These are phyloP conservation scores for Trypanosoma theileri DNA, from an alignment of 208 protist genomes.

Conservation along the genomic window DNA sequence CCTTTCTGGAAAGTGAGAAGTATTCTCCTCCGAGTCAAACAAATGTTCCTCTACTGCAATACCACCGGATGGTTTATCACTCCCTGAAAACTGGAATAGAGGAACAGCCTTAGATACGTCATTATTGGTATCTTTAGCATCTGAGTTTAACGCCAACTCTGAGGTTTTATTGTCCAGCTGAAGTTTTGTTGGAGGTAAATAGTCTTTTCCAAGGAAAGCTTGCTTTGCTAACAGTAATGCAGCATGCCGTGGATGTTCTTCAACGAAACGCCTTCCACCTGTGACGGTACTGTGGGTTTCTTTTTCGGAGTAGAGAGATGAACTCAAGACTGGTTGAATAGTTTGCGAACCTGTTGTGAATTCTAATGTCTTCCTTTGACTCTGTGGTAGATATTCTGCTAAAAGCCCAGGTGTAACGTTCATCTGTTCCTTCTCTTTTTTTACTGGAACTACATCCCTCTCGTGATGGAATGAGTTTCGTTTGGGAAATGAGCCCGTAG, in stretches of 20 bases:
- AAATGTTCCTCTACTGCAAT: too few species aligned
- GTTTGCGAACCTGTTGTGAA: too few species aligned
- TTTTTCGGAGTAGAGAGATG: background rate
- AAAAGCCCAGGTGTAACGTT: background rate
- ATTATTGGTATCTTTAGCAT: too few species aligned
- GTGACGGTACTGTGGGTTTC: background rate
- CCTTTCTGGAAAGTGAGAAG: too few species aligned
- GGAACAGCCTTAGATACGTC: too few species aligned
- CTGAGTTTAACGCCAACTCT: too few species aligned
- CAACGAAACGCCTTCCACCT: background rate
- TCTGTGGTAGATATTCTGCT: too few species aligned
- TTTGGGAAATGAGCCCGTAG: background rate
- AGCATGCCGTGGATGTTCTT: constrained; percentile 25
- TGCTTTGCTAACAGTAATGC: constrained; percentile 37
- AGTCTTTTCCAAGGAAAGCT: constrained; percentile 23
- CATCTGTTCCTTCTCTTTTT: background rate
- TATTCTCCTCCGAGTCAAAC: too few species aligned
- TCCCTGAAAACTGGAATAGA: too few species aligned
- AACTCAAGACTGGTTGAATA: background rate
- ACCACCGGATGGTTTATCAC: too few species aligned
- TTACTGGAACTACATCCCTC: background rate
- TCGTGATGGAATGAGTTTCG: background rate
- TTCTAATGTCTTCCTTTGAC: too few species aligned
- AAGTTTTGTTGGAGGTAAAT: background rate
- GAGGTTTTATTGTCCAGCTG: background rate